Conservation (phyloP, 306 rosid species). For the Dicorynia guianensis region DNA sequence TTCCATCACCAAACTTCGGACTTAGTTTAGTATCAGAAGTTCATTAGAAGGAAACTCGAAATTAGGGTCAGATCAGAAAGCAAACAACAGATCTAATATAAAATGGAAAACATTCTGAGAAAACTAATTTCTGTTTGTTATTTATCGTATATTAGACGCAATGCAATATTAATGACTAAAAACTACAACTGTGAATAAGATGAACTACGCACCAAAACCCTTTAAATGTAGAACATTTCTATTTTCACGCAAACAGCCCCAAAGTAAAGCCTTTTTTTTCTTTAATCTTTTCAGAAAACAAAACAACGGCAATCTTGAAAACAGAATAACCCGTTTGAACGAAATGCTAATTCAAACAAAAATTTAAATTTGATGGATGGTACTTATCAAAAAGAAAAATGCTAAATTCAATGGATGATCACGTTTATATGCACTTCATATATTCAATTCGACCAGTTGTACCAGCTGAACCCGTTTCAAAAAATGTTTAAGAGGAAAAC, state of each 20-base stretch:
- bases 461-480: background rate
- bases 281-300: too few species aligned
- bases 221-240: background rate
- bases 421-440: constrained; percentile 2
- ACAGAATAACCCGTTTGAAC: background rate
- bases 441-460: background rate
- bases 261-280: background rate
- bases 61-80: constrained; percentile 26
- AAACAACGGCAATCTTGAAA: background rate
- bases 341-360: constrained; percentile 4
- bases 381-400: background rate
- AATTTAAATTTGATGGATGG: constrained; percentile 12
- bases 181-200: background rate
- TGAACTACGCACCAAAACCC: background rate
- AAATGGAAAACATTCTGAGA: background rate
- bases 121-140: background rate
- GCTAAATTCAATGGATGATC: constrained; percentile 30
- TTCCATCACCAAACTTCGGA: background rate
- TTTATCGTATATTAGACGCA: too few species aligned
- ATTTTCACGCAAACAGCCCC: background rate
- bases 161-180: background rate
- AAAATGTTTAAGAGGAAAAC: constrained; percentile 3
- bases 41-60: constrained; percentile 15
- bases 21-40: constrained; percentile 6
- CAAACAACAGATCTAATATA: constrained; percentile 26